Evolutionary conservation across 208 protist genomes (phyloP).

Genomic region (Entamoeba dispar): DNA sequence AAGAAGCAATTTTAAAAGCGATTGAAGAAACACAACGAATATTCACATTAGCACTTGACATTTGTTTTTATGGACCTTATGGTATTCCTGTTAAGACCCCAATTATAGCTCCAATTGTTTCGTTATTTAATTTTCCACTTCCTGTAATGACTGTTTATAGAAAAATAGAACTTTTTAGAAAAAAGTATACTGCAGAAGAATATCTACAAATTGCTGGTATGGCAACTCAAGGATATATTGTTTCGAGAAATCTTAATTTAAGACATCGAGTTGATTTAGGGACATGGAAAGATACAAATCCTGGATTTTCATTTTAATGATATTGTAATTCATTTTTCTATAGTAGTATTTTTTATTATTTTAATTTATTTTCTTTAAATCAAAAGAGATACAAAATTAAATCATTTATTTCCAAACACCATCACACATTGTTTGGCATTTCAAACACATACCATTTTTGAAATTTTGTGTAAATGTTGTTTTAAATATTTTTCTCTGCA

Average conservation of each 20-base stretch:
- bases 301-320: not conserved
- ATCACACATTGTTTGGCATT: not conserved
- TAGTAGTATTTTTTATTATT: no score
- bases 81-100: not conserved
- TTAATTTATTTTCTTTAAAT: no score
- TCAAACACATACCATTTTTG: not conserved
- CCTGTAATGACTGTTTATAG: not conserved
- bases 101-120: not conserved
- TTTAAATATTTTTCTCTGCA: not conserved
- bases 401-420: not conserved
- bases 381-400: not conserved
- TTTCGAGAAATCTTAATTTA: not conserved
- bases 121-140: not conserved
- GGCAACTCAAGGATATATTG: not conserved
- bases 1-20: not conserved
- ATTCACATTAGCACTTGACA: not conserved
- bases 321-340: no score
- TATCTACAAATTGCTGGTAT: not conserved
- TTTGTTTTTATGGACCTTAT: not conserved
- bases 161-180: not conserved
- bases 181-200: not conserved
- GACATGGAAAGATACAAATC: not conserved
- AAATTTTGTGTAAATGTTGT: not conserved
- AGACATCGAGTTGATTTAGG: not conserved
- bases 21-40: not conserved